Evolutionary conservation across 306 rosid genomes (phyloP).

Genomic region (Comarum palustre): DNA sequence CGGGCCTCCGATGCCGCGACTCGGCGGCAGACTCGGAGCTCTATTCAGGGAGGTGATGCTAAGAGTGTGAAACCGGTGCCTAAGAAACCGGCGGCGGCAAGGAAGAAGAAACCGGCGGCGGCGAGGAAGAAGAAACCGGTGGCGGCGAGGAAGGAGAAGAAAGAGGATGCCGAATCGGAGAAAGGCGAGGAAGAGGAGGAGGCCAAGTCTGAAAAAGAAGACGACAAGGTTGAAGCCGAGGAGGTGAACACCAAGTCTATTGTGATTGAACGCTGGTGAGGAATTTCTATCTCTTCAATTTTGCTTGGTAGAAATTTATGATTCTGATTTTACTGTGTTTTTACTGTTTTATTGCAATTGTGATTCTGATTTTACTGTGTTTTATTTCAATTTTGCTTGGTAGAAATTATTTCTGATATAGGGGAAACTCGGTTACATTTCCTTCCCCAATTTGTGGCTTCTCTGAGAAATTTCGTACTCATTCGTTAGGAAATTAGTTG

Average conservation of each 20-base stretch:
- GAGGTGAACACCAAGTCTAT: slow-evolving; percentile 22
- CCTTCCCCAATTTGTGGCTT: background rate
- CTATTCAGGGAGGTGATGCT: background rate
- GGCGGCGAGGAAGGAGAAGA: too few relatives aligned
- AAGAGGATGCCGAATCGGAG: background rate
- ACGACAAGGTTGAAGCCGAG: background rate
- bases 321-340: background rate
- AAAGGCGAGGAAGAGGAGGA: background rate
- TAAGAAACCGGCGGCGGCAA: background rate
- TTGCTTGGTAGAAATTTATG: background rate
- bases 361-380: background rate
- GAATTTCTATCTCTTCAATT: background rate
- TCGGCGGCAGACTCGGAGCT: slow-evolving; percentile 24
- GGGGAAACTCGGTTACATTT: background rate
- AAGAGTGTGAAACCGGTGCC: background rate
- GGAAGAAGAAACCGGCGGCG: slow-evolving; percentile 15
- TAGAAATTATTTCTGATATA: background rate
- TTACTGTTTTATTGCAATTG: too few relatives aligned
- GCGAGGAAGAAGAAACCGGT: too few relatives aligned
- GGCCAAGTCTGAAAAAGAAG: background rate
- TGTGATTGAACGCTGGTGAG: slow-evolving; percentile 53
- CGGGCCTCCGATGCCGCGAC: slow-evolving; percentile 18
- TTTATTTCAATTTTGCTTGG: background rate
- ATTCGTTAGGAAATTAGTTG: background rate
- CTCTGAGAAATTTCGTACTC: background rate